phyloP scores from a whole-genome alignment of 2,329 filamentous ascomycete species.

The Colletotrichum destructivum region DNA sequence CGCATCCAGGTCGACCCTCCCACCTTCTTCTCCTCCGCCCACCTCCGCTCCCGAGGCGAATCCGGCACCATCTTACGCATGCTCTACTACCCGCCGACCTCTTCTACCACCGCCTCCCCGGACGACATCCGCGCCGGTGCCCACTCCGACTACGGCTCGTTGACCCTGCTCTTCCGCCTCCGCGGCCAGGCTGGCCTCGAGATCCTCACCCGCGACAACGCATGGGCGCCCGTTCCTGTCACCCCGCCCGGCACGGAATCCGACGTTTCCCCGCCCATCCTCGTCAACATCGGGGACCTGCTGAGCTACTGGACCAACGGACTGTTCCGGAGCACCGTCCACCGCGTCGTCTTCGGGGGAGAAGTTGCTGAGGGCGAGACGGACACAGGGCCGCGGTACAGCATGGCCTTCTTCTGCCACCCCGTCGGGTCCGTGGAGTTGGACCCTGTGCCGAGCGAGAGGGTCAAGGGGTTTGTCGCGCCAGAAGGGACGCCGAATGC shows the following conservation, averaged over 20 bases:
- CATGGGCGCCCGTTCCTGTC: conserved; percentile 78
- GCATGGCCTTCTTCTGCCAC: conserved; percentile 79
- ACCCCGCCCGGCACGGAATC: conserved; percentile 71
- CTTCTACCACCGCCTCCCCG: conserved; percentile 58
- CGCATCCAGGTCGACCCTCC: conserved; percentile 58
- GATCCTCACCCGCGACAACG: conserved; percentile 73
- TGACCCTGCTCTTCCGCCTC: conserved; percentile 87
- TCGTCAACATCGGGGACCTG: conserved; percentile 82
- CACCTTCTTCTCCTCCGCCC: conserved; percentile 70
- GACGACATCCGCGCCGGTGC: conserved; percentile 88
- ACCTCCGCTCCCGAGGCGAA: conserved; percentile 59
- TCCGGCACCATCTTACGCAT: conserved; percentile 77
- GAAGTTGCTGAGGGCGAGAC: conserved; percentile 58
- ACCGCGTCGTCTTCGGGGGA: conserved; percentile 82
- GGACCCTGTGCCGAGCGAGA: conserved; percentile 72
- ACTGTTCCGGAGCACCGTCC: conserved; percentile 87
- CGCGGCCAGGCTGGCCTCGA: conserved; percentile 89
- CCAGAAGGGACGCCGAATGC: conserved; percentile 49
- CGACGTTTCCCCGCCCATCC: conserved; percentile 78
- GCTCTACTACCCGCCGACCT: conserved; percentile 78
- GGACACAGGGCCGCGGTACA: conserved; percentile 70
- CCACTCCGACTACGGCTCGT: conserved; percentile 87
- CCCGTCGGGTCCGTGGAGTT: conserved; percentile 69
- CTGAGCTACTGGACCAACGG: conserved; percentile 92
- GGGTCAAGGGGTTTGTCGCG: conserved; percentile 62